phyloP scores from a whole-genome alignment of 345 rosid species.

The Corymbia maculata region DNA sequence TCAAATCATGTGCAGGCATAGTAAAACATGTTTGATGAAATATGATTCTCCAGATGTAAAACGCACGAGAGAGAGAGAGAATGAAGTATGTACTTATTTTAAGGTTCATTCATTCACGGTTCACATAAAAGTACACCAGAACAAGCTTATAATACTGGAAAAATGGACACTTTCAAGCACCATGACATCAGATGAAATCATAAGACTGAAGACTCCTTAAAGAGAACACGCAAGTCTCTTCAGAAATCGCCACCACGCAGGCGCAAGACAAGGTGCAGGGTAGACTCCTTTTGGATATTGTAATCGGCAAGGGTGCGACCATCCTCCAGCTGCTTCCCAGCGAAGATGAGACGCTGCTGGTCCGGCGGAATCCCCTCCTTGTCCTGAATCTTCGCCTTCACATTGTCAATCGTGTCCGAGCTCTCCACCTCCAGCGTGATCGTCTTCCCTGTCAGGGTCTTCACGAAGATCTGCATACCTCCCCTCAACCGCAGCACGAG shows the following conservation, averaged over 20 bases:
- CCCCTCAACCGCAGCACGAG: neutral
- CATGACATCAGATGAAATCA: neutral
- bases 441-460: slow-evolving; percentile 1
- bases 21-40: too few relatives aligned
- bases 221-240: neutral
- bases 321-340: slow-evolving; percentile 1
- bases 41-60: too few relatives aligned
- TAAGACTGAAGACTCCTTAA: neutral
- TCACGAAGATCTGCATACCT: neutral
- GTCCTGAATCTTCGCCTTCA: slow-evolving; percentile 1
- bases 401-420: slow-evolving; percentile 2
- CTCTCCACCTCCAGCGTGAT: slow-evolving; percentile 5
- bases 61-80: too few relatives aligned
- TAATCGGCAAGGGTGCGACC: slow-evolving; percentile 1
- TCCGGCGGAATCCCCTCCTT: slow-evolving; percentile 6
- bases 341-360: neutral
- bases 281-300: neutral
- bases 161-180: neutral
- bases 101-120: neutral
- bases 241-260: neutral
- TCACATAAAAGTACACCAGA: neutral
- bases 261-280: neutral
- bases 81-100: neutral
- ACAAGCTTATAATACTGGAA: neutral
- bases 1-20: too few relatives aligned